Percentiles rank a stretch among this genome's conserved stretches.
These are phyloP conservation scores for Parsonsia alboflavescens DNA, from an alignment of 257 asterid genomes.

Conservation along the genomic window DNA sequence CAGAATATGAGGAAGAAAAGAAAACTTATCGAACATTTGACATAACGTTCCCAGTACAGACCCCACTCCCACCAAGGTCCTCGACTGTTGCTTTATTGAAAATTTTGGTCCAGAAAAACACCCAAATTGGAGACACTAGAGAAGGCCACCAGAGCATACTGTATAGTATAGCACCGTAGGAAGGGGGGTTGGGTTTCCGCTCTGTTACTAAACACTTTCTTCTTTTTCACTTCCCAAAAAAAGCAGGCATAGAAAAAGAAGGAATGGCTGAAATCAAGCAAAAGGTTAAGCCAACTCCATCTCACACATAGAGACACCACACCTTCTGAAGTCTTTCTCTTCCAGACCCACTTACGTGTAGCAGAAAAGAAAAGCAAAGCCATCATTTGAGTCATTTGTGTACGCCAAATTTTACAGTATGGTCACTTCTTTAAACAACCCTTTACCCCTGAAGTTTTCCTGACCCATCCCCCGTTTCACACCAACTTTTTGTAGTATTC, in stretches of 20 bases:
- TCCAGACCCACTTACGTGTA: constrained; percentile 12
- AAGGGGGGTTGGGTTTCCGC: no score
- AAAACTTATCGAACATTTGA: constrained; percentile 5
- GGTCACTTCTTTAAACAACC: neutral
- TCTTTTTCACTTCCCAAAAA: constrained; percentile 16
- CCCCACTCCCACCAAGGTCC: no score
- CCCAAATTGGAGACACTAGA: neutral
- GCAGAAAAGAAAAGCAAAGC: neutral
- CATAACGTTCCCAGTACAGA: neutral
- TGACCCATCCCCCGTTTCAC: neutral
- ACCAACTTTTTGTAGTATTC: neutral
- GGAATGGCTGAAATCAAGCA: constrained; percentile 5
- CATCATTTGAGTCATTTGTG: constrained; percentile 3
- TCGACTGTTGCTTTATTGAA: neutral
- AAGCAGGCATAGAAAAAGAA: neutral
- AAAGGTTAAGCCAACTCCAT: neutral
- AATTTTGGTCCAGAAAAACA: constrained; percentile 8
- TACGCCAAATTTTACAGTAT: neutral
- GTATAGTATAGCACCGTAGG: no score
- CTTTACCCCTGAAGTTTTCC: no score
- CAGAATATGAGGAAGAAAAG: neutral
- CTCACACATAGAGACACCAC: constrained; percentile 3
- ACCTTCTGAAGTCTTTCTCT: neutral
- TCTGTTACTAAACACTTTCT: neutral
- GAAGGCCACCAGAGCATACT: no score